These are phyloP conservation scores for Gleditsia sinensis DNA, from an alignment of 306 rosid species.

Conservation along the genomic window DNA sequence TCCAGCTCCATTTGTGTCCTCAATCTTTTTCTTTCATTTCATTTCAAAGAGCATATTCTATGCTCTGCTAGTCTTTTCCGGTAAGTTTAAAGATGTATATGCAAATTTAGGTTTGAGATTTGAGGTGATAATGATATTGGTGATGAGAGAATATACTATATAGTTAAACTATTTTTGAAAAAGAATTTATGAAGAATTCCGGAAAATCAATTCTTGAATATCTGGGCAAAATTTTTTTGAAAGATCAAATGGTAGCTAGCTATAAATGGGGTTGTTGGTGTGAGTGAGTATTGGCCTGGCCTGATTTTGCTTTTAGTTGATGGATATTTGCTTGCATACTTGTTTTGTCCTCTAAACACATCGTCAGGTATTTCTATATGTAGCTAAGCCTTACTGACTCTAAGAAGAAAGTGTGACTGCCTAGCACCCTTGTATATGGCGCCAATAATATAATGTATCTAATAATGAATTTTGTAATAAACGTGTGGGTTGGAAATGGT, in stretches of 20 bases:
- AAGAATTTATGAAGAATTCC: not conserved
- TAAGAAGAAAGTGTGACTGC: not conserved
- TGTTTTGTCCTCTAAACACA: constrained; percentile 6
- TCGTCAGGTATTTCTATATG: constrained; percentile 19
- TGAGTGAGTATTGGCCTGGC: constrained; percentile 37
- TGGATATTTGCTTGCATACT: constrained; percentile 12
- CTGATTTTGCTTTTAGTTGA: constrained; percentile 25
- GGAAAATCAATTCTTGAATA: not conserved
- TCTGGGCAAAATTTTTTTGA: constrained; percentile 34
- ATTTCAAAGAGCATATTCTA: constrained; percentile 20
- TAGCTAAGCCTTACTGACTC: not conserved
- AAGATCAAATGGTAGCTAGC: not conserved
- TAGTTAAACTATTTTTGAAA: constrained; percentile 11
- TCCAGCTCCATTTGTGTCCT: not conserved
- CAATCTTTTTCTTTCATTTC: not conserved
- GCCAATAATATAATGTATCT: not conserved
- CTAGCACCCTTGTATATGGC: not conserved
- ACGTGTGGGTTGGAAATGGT: not conserved
- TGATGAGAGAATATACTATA: constrained; percentile 1
- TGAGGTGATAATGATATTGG: not conserved
- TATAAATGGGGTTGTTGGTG: constrained; percentile 40
- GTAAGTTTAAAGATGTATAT: constrained; percentile 44
- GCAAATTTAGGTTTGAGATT: constrained; percentile 34
- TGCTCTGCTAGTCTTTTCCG: constrained; percentile 30
- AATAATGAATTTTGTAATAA: no score